Percentiles rank a stretch among this genome's conserved stretches.
These are phyloP conservation scores for Pleurotus cornucopiae DNA, from an alignment of 768 basidiomycete species.

Conservation along the genomic window DNA sequence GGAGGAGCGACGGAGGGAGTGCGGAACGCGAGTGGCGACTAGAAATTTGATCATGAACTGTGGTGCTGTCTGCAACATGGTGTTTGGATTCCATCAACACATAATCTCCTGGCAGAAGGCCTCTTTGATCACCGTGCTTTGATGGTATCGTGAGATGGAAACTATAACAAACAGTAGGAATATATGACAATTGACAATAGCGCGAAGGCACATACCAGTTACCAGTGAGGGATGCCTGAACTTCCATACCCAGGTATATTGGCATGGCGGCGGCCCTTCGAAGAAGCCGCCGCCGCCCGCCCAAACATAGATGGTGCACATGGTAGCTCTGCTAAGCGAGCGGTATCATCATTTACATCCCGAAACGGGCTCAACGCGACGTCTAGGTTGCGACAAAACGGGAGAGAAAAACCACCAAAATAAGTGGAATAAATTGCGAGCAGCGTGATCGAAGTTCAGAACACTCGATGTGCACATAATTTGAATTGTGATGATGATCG, in stretches of 20 bases:
- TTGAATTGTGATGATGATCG: no score
- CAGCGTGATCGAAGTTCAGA: no score
- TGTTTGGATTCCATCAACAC: conserved; percentile 2
- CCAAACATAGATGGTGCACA: conserved; percentile 1
- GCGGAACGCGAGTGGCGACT: no score
- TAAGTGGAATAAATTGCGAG: not conserved
- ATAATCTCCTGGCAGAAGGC: not conserved
- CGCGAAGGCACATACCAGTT: not conserved
- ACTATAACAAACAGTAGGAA: not conserved
- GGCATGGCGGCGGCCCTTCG: conserved; percentile 1
- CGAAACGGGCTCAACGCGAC: no score
- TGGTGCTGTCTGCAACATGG: no score
- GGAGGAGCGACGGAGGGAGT: no score
- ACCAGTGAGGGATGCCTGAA: not conserved
- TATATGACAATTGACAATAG: not conserved
- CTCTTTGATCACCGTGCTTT: conserved; percentile 1
- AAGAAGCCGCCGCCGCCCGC: not conserved
- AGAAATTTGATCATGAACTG: no score
- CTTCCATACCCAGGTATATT: conserved; percentile 1
- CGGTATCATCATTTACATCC: not conserved
- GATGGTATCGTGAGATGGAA: conserved; percentile 4
- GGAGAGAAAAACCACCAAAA: not conserved
- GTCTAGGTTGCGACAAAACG: not conserved
- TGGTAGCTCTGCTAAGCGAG: conserved; percentile 5
- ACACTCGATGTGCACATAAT: no score